Evolutionary conservation across 2,329 filamentous ascomycete species (phyloP).

Genomic region (Penicillium psychrosexuale): DNA sequence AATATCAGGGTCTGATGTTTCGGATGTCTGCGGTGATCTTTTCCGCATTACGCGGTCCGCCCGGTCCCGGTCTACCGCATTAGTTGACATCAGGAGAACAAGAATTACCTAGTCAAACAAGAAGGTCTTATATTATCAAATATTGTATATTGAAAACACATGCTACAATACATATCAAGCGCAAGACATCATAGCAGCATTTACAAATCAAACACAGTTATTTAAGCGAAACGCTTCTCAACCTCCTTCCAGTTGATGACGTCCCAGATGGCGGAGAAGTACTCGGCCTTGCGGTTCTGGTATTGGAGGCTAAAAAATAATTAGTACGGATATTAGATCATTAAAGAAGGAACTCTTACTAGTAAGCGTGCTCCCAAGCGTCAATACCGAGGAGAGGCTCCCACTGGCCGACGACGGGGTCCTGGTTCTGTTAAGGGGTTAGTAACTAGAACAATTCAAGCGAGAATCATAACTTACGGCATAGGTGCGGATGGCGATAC

Average conservation of each 20-base stretch:
- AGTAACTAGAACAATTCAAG: constrained; percentile 1
- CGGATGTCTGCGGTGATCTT: constrained; percentile 7
- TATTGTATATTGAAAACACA: constrained; percentile 6
- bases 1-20: constrained; percentile 1
- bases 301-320: constrained; percentile 66
- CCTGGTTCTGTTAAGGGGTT: constrained; percentile 62
- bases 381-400: constrained; percentile 83
- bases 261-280: constrained; percentile 91
- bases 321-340: constrained; percentile 18
- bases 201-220: constrained; percentile 5
- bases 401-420: constrained; percentile 80
- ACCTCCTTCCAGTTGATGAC: constrained; percentile 95
- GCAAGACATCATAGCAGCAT: constrained; percentile 7
- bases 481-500: constrained; percentile 61
- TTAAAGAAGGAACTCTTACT: constrained; percentile 47
- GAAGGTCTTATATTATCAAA: background rate
- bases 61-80: constrained; percentile 11
- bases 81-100: background rate
- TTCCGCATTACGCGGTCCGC: constrained; percentile 1
- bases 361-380: constrained; percentile 96
- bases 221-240: constrained; percentile 66
- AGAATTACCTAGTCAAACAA: background rate
- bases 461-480: constrained; percentile 43
- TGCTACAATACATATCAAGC: constrained; percentile 21
- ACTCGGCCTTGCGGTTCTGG: constrained; percentile 95